phyloP scores from a whole-genome alignment of 192 early-diverging fungal species.

The Linderina pennispora region DNA sequence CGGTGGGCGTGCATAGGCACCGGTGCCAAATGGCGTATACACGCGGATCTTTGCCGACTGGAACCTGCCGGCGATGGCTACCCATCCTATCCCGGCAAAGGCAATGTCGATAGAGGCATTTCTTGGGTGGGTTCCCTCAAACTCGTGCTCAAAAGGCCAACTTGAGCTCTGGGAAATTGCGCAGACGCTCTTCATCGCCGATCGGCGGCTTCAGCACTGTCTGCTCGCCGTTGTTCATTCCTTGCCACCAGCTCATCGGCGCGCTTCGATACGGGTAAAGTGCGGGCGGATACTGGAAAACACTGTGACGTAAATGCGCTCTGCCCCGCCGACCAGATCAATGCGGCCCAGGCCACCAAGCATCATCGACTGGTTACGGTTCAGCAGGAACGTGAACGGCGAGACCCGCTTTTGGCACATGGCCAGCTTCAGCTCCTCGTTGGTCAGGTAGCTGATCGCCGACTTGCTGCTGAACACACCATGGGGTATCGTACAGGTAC shows the following conservation, averaged over 20 bases:
- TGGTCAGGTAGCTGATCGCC: conserved; percentile 40
- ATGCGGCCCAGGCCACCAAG: conserved; percentile 55
- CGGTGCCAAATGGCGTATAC: conserved; percentile 47
- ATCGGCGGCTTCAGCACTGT: conserved; percentile 39
- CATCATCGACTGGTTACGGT: conserved; percentile 48
- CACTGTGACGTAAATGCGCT: conserved; percentile 49
- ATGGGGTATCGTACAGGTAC: conserved; percentile 54
- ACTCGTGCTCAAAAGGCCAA: conserved; percentile 35
- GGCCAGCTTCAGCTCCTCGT: conserved; percentile 48
- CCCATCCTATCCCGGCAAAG: conserved; percentile 61
- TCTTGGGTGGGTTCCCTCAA: conserved; percentile 37
- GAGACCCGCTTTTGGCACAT: conserved; percentile 38
- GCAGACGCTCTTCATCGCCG: conserved; percentile 23
- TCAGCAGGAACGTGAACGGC: conserved; percentile 52
- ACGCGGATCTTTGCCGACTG: conserved; percentile 45
- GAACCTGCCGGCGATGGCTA: conserved; percentile 52
- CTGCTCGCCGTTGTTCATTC: conserved; percentile 24
- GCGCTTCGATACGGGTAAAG: conserved; percentile 48
- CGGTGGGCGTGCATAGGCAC: conserved; percentile 49
- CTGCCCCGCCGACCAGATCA: conserved; percentile 47
- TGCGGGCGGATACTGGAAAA: conserved; percentile 52
- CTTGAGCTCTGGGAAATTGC: conserved; percentile 25
- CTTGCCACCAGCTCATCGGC: conserved; percentile 41
- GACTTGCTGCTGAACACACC: conserved; percentile 56
- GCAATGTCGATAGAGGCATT: conserved; percentile 52